Evolutionary conservation across 805 yeast genomes (phyloP).

Genomic region (Kuraishia hungarica): DNA sequence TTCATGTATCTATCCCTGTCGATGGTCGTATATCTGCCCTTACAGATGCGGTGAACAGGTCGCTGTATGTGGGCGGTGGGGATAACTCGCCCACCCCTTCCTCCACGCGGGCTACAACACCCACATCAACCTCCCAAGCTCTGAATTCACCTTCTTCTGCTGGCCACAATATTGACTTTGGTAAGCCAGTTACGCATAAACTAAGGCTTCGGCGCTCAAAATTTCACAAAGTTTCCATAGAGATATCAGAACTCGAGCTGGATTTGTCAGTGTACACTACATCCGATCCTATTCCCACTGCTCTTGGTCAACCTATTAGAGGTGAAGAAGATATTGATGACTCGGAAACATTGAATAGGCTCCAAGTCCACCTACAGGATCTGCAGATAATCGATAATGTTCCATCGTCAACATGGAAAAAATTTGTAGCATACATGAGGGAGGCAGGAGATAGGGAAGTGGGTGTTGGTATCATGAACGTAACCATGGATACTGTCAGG

Average conservation of each 20-base stretch:
- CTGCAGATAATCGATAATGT: slow-evolving; percentile 68
- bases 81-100: not conserved
- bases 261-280: slow-evolving; percentile 35
- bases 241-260: slow-evolving; percentile 43
- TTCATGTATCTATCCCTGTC: slow-evolving; percentile 55
- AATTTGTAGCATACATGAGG: slow-evolving; percentile 62
- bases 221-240: slow-evolving; percentile 48
- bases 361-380: slow-evolving; percentile 41
- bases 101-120: not conserved
- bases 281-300: slow-evolving; percentile 22
- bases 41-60: slow-evolving; percentile 45
- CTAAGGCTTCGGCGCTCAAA: slow-evolving; percentile 60
- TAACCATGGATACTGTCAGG: slow-evolving; percentile 48
- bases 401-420: slow-evolving; percentile 86
- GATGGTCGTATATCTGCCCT: slow-evolving; percentile 36
- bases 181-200: slow-evolving; percentile 27
- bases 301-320: slow-evolving; percentile 14
- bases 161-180: slow-evolving; percentile 18
- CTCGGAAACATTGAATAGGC: slow-evolving; percentile 38
- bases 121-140: not conserved
- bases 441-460: slow-evolving; percentile 64
- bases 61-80: slow-evolving; percentile 14
- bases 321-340: slow-evolving; percentile 20
- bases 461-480: slow-evolving; percentile 53
- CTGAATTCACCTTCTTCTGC: not conserved